phyloP scores from a whole-genome alignment of 164 flowering plant species.

The Liquidambar formosana region DNA sequence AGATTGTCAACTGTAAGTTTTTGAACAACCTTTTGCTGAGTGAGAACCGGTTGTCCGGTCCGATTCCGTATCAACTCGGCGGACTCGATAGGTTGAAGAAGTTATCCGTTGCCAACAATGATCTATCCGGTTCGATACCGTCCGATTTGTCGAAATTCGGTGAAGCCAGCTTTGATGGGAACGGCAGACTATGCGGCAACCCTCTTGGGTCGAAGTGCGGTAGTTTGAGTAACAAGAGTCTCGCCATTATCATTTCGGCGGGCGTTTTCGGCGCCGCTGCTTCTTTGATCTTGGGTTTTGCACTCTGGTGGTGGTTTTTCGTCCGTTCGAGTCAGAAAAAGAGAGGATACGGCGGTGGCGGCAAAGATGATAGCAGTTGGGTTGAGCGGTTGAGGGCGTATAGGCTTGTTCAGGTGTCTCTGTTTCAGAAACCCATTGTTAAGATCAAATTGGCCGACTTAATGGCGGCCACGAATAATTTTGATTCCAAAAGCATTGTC shows the following conservation, averaged over 20 bases:
- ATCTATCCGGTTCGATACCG: constrained; percentile 26
- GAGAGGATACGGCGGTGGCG: constrained; percentile 39
- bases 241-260: constrained; percentile 63
- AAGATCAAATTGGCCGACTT: constrained; percentile 63
- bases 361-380: constrained; percentile 40
- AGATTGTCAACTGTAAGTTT: constrained; percentile 26
- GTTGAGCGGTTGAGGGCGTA: constrained; percentile 48
- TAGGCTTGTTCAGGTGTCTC: constrained; percentile 55
- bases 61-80: constrained; percentile 23
- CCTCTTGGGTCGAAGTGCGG: constrained; percentile 49
- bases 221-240: constrained; percentile 53
- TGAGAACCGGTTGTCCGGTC: constrained; percentile 25
- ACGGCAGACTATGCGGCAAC: constrained; percentile 26
- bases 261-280: constrained; percentile 66
- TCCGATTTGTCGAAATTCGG: constrained; percentile 14
- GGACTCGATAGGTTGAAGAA: constrained; percentile 20
- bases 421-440: constrained; percentile 72
- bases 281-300: constrained; percentile 54
- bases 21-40: constrained; percentile 19
- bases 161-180: constrained; percentile 16
- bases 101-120: constrained; percentile 24
- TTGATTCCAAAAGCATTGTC: constrained; percentile 43
- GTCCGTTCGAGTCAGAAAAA: constrained; percentile 28
- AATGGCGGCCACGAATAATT: constrained; percentile 56
- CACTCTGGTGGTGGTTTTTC: constrained; percentile 68